These are phyloP conservation scores for Planoprotostelium fungivorum DNA, from an alignment of 78 protist genomes.

Conservation along the genomic window DNA sequence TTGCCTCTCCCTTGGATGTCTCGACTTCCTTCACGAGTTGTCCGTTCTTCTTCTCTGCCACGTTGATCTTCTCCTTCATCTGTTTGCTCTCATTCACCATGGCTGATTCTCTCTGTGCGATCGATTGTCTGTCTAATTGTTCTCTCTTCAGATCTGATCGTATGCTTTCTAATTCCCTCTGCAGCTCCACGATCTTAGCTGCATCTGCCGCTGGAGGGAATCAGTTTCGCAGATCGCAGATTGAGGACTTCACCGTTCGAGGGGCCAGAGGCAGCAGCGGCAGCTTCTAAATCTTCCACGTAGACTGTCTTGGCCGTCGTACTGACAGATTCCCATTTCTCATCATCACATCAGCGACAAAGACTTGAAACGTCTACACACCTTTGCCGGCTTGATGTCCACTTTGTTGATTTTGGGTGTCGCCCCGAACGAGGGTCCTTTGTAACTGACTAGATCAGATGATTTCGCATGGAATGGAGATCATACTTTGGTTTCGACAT, in stretches of 20 bases:
- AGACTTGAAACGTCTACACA: background rate
- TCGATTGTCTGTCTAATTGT: background rate
- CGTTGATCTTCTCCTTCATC: background rate
- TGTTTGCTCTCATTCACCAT: background rate
- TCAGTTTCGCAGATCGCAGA: too few species aligned
- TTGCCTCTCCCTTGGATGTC: background rate
- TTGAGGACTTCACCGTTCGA: too few species aligned
- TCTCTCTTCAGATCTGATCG: background rate
- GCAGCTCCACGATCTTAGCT: background rate
- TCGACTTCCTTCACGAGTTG: background rate
- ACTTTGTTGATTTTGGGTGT: background rate
- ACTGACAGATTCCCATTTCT: background rate
- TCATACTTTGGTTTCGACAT: background rate
- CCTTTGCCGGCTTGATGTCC: background rate
- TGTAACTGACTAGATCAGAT: background rate
- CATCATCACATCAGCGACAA: background rate
- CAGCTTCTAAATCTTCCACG: background rate
- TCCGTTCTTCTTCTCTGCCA: background rate
- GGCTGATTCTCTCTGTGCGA: background rate
- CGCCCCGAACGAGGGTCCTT: background rate
- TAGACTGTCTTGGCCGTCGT: background rate
- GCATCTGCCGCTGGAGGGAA: background rate
- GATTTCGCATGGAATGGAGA: background rate
- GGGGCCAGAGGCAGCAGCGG: too few species aligned
- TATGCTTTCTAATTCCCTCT: background rate